Conservation (phyloP, 2,329 filamentous ascomycete species). For the Aspergillus brunneoviolaceus region DNA sequence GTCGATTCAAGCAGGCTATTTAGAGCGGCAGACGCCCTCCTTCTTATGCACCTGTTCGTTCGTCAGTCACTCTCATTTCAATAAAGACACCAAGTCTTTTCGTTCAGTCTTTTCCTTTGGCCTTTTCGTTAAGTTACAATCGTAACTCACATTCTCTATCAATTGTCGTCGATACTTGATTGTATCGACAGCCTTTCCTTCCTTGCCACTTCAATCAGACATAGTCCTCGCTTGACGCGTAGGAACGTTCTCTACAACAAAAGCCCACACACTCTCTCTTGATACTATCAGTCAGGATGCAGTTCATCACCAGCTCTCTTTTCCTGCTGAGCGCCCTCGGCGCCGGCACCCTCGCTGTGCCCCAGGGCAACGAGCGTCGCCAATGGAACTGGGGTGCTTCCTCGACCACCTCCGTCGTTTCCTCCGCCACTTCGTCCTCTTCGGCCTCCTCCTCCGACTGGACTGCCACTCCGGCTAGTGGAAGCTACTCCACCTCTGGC, state of each 20-base stretch:
- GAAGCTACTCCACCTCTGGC: constrained; percentile 29
- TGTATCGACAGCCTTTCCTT: constrained; percentile 1
- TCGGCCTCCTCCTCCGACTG: constrained; percentile 14
- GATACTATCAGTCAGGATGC: constrained; percentile 23
- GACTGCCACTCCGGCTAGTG: constrained; percentile 23
- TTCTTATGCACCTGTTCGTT: background rate
- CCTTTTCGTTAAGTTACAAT: background rate
- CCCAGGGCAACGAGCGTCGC: constrained; percentile 20
- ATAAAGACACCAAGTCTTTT: background rate
- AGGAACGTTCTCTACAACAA: constrained; percentile 3
- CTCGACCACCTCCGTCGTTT: constrained; percentile 4
- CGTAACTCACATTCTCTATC: background rate
- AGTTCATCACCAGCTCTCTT: constrained; percentile 29
- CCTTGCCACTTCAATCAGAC: background rate
- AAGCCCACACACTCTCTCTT: background rate
- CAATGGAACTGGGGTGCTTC: constrained; percentile 14
- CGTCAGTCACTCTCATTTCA: background rate
- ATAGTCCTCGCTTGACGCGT: constrained; percentile 14
- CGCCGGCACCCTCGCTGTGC: constrained; percentile 25
- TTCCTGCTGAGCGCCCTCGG: constrained; percentile 34
- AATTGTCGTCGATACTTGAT: background rate
- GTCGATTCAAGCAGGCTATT: background rate
- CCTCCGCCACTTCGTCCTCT: constrained; percentile 10
- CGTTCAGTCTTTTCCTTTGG: too few relatives aligned
- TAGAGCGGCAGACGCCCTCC: background rate